Conservation (phyloP, 768 basidiomycete species). For the Pleurotus tuoliensis region DNA sequence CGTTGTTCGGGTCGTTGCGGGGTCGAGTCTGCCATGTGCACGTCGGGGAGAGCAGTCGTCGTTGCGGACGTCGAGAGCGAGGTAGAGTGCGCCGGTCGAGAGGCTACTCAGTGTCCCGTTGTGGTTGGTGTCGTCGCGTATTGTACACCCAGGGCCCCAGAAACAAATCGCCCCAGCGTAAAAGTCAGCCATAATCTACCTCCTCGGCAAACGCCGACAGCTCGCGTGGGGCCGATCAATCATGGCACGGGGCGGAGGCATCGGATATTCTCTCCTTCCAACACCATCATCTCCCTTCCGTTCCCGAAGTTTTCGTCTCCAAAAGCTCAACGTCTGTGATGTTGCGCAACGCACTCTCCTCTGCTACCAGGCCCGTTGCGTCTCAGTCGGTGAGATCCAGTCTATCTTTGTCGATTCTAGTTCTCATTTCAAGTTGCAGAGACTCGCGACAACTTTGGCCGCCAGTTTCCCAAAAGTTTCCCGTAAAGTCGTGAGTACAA, state of each 20-base stretch:
- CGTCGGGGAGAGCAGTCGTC: neutral
- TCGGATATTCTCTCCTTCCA: conserved; percentile 5
- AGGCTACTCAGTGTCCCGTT: neutral
- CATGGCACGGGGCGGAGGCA: conserved; percentile 5
- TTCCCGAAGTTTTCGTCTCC: conserved; percentile 22
- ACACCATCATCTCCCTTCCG: conserved; percentile 23
- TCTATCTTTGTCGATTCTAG: neutral
- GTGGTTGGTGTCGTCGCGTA: neutral
- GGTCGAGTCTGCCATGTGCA: neutral
- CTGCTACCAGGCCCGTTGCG: conserved; percentile 49
- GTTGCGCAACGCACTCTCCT: conserved; percentile 63
- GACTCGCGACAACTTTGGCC: conserved; percentile 72
- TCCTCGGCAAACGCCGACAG: conserved; percentile 1
- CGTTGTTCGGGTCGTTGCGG: conserved; percentile 1
- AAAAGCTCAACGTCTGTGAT: conserved; percentile 39
- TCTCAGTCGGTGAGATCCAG: conserved; percentile 44
- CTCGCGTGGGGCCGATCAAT: conserved; percentile 4
- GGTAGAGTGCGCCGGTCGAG: neutral
- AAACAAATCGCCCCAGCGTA: neutral
- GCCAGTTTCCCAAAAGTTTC: conserved; percentile 76
- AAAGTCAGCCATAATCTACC: neutral
- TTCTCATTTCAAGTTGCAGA: conserved; percentile 30
- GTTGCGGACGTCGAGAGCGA: neutral
- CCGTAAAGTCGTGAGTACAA: conserved; percentile 46
- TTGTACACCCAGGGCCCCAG: neutral